A percentile compares a stretch with the other conserved stretches of the same genome.
Evolutionary conservation across 768 basidiomycete species (phyloP).

Genomic region (Amanita molliuscula): DNA sequence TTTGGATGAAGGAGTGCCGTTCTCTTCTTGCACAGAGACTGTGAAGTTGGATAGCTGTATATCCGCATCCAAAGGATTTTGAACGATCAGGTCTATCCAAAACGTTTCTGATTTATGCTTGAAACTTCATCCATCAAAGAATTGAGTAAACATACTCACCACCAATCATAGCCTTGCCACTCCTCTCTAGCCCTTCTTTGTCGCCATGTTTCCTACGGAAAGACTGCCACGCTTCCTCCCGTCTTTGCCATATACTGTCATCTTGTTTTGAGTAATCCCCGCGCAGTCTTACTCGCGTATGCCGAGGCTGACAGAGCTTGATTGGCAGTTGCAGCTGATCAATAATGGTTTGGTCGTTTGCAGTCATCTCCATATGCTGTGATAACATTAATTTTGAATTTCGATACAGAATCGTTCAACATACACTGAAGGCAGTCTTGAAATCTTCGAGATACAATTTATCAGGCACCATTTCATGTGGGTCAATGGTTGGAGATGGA

Average conservation of each 20-base stretch:
- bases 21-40: slow-evolving; percentile 35
- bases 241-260: slow-evolving; percentile 44
- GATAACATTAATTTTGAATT: not conserved
- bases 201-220: slow-evolving; percentile 49
- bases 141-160: slow-evolving; percentile 29
- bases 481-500: not conserved
- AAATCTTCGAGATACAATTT: slow-evolving; percentile 83
- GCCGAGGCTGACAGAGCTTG: slow-evolving; percentile 47
- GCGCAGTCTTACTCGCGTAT: slow-evolving; percentile 48
- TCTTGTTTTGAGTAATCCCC: slow-evolving; percentile 36
- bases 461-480: slow-evolving; percentile 32
- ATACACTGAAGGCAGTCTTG: slow-evolving; percentile 72
- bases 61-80: slow-evolving; percentile 67
- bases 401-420: slow-evolving; percentile 10
- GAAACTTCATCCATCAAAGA: not conserved
- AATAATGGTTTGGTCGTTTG: slow-evolving; percentile 30
- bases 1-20: slow-evolving; percentile 16
- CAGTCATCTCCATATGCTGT: slow-evolving; percentile 65
- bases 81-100: slow-evolving; percentile 63
- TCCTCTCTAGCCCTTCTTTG: slow-evolving; percentile 40
- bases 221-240: slow-evolving; percentile 54
- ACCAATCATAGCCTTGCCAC: slow-evolving; percentile 50
- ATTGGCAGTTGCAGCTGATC: slow-evolving; percentile 52
- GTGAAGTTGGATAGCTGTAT: slow-evolving; percentile 59
- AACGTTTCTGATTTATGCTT: slow-evolving; percentile 44